Evolutionary conservation across 1,284 basidiomycete species (phyloP).

Genomic region (Trametes pubescens): DNA sequence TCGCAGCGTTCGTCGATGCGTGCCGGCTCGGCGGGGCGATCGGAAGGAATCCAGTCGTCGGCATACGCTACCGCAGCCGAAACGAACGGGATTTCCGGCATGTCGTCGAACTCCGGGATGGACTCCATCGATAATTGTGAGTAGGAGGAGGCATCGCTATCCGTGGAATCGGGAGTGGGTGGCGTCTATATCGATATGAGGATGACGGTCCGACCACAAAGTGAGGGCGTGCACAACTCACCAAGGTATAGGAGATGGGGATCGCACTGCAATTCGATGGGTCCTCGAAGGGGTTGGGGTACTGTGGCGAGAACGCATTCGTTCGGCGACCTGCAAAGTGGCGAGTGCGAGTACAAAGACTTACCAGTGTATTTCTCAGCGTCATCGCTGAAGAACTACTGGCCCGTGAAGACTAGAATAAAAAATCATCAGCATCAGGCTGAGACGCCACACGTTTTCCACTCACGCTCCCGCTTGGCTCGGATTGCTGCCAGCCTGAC

Average conservation of each 20-base stretch:
- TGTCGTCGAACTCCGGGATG: conserved; percentile 39
- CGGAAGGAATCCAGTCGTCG: conserved; percentile 24
- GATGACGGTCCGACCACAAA: not conserved
- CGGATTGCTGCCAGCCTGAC: conserved; percentile 40
- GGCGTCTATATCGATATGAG: conserved; percentile 30
- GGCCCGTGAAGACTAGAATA: conserved; percentile 35
- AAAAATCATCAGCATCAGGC: conserved; percentile 7
- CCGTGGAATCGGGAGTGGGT: conserved; percentile 35
- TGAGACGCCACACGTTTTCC: not conserved
- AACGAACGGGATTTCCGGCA: conserved; percentile 45
- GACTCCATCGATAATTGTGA: conserved; percentile 39
- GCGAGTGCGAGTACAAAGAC: conserved; percentile 7
- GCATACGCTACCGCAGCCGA: conserved; percentile 31
- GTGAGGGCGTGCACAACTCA: not conserved
- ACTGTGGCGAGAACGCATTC: not conserved
- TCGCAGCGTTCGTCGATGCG: conserved; percentile 32
- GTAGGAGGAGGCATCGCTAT: conserved; percentile 40
- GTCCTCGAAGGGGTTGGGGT: conserved; percentile 20
- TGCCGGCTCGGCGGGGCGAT: conserved; percentile 24
- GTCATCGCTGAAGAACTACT: conserved; percentile 34
- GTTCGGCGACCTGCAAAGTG: not conserved
- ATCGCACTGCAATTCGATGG: conserved; percentile 20
- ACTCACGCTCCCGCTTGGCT: conserved; percentile 37
- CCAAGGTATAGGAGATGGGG: conserved; percentile 29
- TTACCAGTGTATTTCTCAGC: conserved; percentile 29